These are phyloP conservation scores for Parafenestella ontariensis DNA, from an alignment of 2,329 filamentous ascomycete species.

Conservation along the genomic window DNA sequence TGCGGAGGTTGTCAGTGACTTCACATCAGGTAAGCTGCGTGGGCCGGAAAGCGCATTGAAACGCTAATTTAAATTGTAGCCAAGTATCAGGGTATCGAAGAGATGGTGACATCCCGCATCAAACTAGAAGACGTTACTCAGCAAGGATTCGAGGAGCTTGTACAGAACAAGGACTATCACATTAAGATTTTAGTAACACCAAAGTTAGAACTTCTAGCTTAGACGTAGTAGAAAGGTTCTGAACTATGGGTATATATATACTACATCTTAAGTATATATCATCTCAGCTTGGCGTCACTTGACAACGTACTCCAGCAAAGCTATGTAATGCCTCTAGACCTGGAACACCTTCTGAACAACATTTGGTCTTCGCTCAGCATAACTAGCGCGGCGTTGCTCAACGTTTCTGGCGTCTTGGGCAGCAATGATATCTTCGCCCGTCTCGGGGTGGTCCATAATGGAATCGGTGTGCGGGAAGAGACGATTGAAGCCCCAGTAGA, in stretches of 20 bases:
- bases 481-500: slow-evolving; percentile 44
- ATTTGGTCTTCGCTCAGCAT: background rate
- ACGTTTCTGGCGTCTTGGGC: slow-evolving; percentile 32
- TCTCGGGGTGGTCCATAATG: slow-evolving; percentile 78
- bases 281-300: too few relatives aligned
- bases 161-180: background rate
- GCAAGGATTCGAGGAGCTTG: background rate
- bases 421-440: slow-evolving; percentile 65
- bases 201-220: background rate
- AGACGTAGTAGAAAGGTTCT: background rate
- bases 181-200: background rate
- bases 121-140: background rate
- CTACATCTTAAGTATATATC: too few relatives aligned
- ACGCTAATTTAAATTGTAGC: background rate
- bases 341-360: background rate
- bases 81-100: background rate
- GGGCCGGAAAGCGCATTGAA: background rate
- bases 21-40: background rate
- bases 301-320: too few relatives aligned
- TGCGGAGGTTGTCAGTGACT: background rate
- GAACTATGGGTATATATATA: too few relatives aligned
- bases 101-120: background rate
- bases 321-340: background rate
- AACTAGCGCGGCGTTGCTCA: background rate
- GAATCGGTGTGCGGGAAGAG: slow-evolving; percentile 72